Percentiles rank a stretch among this genome's conserved stretches.
Conservation (phyloP, 192 early-diverging fungal genomes). For the Borealophlyctis nickersoniae region DNA sequence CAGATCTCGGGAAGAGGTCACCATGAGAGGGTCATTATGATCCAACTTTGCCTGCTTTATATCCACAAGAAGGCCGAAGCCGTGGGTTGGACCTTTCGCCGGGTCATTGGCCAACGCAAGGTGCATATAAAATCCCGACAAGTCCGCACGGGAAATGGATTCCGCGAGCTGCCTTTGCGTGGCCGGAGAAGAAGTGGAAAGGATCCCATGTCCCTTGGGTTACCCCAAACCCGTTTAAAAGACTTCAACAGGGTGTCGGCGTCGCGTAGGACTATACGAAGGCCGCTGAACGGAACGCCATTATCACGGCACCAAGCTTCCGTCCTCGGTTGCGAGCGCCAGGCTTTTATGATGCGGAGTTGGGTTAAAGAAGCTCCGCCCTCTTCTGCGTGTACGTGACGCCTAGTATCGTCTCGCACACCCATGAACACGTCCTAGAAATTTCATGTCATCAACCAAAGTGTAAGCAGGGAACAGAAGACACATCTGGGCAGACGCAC, state of each 20-base stretch:
- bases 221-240: too few relatives aligned
- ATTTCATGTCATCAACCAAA: too few relatives aligned
- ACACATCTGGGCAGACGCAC: too few relatives aligned
- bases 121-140: not conserved
- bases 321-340: not conserved
- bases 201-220: too few relatives aligned
- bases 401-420: not conserved
- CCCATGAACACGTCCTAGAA: not conserved
- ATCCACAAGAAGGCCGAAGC: not conserved
- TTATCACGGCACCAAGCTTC: not conserved
- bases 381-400: not conserved
- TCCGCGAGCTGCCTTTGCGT: constrained; percentile 1
- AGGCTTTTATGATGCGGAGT: not conserved
- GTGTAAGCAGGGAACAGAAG: too few relatives aligned
- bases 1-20: not conserved
- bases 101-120: not conserved
- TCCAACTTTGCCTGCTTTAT: not conserved
- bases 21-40: not conserved
- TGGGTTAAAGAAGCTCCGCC: not conserved
- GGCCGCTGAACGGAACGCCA: not conserved
- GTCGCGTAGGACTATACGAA: not conserved
- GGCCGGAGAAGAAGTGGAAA: too few relatives aligned
- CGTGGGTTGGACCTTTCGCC: not conserved
- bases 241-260: not conserved
- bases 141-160: not conserved